Conservation (phyloP, 495 filamentous ascomycete species). For the Hypomontagnella monticulosa region DNA sequence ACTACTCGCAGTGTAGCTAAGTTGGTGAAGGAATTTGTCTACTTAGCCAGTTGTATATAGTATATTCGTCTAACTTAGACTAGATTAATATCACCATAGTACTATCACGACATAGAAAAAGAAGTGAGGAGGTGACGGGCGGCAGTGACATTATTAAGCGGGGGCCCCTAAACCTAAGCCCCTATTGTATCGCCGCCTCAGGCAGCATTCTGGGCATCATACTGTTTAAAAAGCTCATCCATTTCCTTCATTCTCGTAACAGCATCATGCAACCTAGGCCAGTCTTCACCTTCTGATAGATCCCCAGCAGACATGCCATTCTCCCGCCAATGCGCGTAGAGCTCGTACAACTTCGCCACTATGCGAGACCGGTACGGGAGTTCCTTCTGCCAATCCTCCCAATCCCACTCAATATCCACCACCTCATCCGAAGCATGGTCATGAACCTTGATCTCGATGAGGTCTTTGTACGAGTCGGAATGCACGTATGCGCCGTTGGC, state of each 20-base stretch:
- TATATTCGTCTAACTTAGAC: too few species aligned
- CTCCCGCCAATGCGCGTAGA: constrained; percentile 49
- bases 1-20: constrained; percentile 54
- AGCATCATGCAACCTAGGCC: constrained; percentile 37
- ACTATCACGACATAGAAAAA: too few species aligned
- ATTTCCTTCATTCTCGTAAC: constrained; percentile 46
- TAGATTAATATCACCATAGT: too few species aligned
- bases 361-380: constrained; percentile 50
- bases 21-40: too few species aligned
- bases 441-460: constrained; percentile 55
- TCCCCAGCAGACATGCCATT: constrained; percentile 14
- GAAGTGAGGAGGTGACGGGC: too few species aligned
- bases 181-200: neutral
- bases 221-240: constrained; percentile 54
- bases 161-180: too few species aligned
- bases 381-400: constrained; percentile 53
- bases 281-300: constrained; percentile 36
- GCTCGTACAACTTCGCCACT: constrained; percentile 62
- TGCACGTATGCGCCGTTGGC: constrained; percentile 49
- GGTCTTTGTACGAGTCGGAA: constrained; percentile 44
- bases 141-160: too few species aligned
- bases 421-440: constrained; percentile 54
- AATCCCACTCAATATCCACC: constrained; percentile 54
- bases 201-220: constrained; percentile 41
- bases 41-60: neutral